Conservation (phyloP, 129 eudicot species). For the Artemisia tridentata region DNA sequence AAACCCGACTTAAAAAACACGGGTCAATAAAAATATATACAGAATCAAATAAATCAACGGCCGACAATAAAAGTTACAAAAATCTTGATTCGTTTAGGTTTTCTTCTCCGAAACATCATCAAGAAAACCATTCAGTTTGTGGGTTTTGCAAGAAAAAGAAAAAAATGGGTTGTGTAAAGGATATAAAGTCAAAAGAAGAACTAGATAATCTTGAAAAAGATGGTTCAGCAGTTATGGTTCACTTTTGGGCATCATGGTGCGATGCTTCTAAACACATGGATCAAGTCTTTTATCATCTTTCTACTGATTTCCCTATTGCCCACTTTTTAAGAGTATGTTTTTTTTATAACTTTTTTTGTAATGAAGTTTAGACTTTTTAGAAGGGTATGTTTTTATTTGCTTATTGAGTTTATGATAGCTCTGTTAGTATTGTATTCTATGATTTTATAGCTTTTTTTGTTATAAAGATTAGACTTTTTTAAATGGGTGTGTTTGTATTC, state of each 20-base stretch:
- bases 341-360: too few species aligned
- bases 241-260: slow-evolving; percentile 99
- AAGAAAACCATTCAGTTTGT: slow-evolving; percentile 1
- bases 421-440: not conserved
- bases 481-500: too few species aligned
- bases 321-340: slow-evolving; percentile 66
- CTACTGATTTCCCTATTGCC: slow-evolving; percentile 89
- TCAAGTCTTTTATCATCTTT: slow-evolving; percentile 89
- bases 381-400: not conserved
- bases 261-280: slow-evolving; percentile 99
- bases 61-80: slow-evolving; percentile 7
- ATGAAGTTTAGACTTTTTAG: not conserved
- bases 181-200: slow-evolving; percentile 73
- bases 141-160: slow-evolving; percentile 12
- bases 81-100: slow-evolving; percentile 26
- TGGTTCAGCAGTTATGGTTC: slow-evolving; percentile 55
- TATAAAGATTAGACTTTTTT: not conserved
- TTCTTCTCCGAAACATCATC: slow-evolving; percentile 16
- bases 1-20: not conserved
- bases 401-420: not conserved
- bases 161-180: slow-evolving; percentile 61
- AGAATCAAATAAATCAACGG: slow-evolving; percentile 22
- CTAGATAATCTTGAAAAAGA: slow-evolving; percentile 48
- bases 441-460: not conserved
- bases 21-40: not conserved